Percentiles rank a stretch among this genome's conserved stretches.
Evolutionary conservation across 306 rosid genomes (phyloP).

Genomic region (Cucurbita moschata): DNA sequence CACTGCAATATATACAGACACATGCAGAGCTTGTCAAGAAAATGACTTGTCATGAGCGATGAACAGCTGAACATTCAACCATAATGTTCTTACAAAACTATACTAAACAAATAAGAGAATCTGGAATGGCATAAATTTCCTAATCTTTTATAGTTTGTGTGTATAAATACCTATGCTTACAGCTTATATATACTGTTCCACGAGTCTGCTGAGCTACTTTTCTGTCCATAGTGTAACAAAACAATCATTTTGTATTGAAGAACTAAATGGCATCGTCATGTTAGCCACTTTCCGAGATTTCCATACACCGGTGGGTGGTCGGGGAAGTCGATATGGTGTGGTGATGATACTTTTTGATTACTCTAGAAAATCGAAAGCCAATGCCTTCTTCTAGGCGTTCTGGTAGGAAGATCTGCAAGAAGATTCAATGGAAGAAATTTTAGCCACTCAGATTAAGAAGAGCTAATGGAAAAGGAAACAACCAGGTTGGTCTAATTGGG

Average conservation of each 20-base stretch:
- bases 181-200: not conserved
- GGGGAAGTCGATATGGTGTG: not conserved
- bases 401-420: conserved; percentile 73
- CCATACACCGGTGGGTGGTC: not conserved
- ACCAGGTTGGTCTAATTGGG: not conserved
- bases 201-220: not conserved
- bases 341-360: not conserved
- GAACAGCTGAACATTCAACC: not conserved
- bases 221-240: not conserved
- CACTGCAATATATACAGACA: not conserved
- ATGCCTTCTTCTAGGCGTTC: conserved; percentile 45
- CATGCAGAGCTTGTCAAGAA: no score
- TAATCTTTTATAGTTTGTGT: not conserved
- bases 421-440: not conserved
- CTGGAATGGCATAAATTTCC: not conserved
- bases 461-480: not conserved
- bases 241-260: not conserved
- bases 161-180: not conserved
- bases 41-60: not conserved
- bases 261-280: not conserved
- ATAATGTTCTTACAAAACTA: not conserved
- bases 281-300: not conserved
- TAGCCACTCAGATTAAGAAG: not conserved
- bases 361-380: conserved; percentile 96
- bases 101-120: not conserved